These are phyloP conservation scores for Fusarium sp. DNA, from an alignment of 2,329 filamentous ascomycete species.

Conservation along the genomic window DNA sequence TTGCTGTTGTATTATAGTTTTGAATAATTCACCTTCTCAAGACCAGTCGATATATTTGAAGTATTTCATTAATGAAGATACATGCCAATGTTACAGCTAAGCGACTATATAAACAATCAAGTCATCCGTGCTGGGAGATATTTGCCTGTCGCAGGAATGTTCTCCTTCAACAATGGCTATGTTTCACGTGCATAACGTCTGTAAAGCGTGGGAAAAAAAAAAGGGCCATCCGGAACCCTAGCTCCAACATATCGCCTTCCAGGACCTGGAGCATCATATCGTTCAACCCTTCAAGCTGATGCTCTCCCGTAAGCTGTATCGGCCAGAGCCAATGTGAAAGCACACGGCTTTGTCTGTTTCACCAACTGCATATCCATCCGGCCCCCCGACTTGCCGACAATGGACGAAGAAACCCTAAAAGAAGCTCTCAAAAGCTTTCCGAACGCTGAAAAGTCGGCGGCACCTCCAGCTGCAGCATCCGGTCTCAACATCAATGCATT, in stretches of 20 bases:
- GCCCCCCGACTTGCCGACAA: slow-evolving; percentile 9
- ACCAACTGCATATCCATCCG: slow-evolving; percentile 25
- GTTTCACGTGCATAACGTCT: slow-evolving; percentile 32
- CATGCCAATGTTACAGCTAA: too few relatives aligned
- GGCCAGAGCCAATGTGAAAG: slow-evolving; percentile 25
- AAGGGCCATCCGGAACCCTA: slow-evolving; percentile 22
- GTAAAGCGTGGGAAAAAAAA: slow-evolving; percentile 22
- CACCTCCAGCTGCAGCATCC: slow-evolving; percentile 48
- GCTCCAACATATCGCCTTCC: not conserved
- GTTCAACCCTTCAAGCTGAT: slow-evolving; percentile 6
- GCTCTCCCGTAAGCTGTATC: not conserved
- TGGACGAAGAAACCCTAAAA: slow-evolving; percentile 39
- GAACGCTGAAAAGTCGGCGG: slow-evolving; percentile 50
- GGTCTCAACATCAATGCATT: slow-evolving; percentile 67
- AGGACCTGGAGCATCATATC: not conserved
- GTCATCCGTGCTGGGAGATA: not conserved
- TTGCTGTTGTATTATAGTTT: too few relatives aligned
- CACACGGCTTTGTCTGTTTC: slow-evolving; percentile 1
- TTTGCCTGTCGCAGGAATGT: not conserved
- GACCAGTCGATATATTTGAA: too few relatives aligned
- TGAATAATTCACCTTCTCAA: too few relatives aligned
- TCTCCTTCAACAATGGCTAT: not conserved
- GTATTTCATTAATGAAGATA: too few relatives aligned
- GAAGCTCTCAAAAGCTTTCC: slow-evolving; percentile 37
- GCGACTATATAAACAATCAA: too few relatives aligned